Conservation (phyloP, 257 asterid species). For the Nemophila menziesii region DNA sequence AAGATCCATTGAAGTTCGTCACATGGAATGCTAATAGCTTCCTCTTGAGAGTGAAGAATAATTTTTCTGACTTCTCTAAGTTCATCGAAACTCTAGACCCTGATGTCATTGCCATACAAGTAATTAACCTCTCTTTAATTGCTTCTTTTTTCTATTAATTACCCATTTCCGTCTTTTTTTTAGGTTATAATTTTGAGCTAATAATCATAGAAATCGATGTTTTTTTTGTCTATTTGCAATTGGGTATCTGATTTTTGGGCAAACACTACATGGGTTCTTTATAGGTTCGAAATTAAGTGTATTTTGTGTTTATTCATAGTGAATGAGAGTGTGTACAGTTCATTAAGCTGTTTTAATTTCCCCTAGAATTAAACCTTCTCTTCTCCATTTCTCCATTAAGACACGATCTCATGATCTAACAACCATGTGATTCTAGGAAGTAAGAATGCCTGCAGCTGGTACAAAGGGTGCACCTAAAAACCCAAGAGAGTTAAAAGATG, state of each 20-base stretch:
- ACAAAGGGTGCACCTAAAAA: conserved; percentile 62
- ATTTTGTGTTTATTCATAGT: no score
- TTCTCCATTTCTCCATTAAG: conserved; percentile 1
- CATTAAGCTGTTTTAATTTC: not conserved
- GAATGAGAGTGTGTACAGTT: not conserved
- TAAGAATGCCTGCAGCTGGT: conserved; percentile 94
- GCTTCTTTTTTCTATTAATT: not conserved
- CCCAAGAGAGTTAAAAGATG: conserved; percentile 82
- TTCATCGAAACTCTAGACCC: conserved; percentile 65
- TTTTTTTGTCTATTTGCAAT: not conserved
- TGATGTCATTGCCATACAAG: conserved; percentile 89
- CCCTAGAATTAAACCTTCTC: not conserved
- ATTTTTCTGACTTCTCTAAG: conserved; percentile 61
- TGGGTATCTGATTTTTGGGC: not conserved
- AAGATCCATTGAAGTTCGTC: conserved; percentile 65
- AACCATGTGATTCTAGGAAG: conserved; percentile 48
- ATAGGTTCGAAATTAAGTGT: not conserved
- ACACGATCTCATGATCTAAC: conserved; percentile 17
- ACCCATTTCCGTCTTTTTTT: not conserved
- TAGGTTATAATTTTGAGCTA: not conserved
- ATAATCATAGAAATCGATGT: no score
- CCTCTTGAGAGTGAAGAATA: conserved; percentile 63
- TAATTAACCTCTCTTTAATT: conserved; percentile 9
- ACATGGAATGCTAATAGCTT: conserved; percentile 94
- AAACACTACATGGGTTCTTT: not conserved